Evolutionary conservation across 2,329 filamentous ascomycete genomes (phyloP).

Genomic region (Trichoderma lentiforme): DNA sequence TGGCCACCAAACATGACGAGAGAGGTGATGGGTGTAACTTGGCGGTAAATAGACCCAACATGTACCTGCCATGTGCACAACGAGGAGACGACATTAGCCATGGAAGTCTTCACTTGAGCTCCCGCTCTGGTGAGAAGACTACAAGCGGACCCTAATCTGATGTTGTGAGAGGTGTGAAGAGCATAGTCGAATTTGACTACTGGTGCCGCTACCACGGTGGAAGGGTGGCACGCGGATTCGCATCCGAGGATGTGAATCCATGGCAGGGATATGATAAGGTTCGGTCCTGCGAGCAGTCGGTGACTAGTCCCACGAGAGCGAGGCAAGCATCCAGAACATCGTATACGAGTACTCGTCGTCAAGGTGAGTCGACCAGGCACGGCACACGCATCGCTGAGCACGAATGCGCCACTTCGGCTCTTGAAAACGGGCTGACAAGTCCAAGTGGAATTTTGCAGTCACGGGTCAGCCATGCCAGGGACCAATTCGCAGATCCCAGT

Average conservation of each 20-base stretch:
- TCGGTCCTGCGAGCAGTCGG: constrained; percentile 7
- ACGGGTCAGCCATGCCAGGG: background rate
- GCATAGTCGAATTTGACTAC: constrained; percentile 14
- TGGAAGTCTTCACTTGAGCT: background rate
- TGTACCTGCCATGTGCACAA: background rate
- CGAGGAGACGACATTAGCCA: background rate
- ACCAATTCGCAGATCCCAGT: background rate
- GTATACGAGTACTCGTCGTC: background rate
- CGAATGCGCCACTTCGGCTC: constrained; percentile 19
- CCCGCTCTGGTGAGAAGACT: background rate
- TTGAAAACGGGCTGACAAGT: constrained; percentile 13
- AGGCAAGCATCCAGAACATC: background rate
- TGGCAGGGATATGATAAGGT: constrained; percentile 12
- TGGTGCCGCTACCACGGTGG: background rate
- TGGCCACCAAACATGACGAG: too few relatives aligned
- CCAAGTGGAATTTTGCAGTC: background rate
- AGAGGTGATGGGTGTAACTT: background rate
- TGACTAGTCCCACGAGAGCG: background rate
- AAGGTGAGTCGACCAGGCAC: background rate
- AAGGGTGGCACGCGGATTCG: constrained; percentile 7
- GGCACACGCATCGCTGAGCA: background rate
- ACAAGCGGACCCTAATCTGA: constrained; percentile 10
- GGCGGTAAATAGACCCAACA: background rate
- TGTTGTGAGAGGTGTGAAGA: constrained; percentile 14
- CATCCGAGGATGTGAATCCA: background rate